Conservation (phyloP, 495 filamentous ascomycete species). For the Tuber brumale region DNA sequence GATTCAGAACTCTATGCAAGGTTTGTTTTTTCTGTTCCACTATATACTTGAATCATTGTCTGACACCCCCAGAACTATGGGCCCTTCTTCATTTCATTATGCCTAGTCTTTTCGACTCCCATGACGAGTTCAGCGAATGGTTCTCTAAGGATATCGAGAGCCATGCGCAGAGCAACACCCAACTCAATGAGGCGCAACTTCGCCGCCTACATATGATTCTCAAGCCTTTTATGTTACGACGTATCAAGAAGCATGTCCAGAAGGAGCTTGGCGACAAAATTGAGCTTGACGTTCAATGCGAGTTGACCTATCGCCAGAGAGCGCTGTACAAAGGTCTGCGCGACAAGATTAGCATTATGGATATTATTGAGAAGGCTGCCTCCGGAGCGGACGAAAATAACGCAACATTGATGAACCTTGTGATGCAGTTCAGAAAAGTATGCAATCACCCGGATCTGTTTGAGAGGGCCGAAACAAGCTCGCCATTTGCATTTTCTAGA, state of each 20-base stretch:
- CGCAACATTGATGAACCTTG: slow-evolving; percentile 94
- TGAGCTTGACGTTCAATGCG: slow-evolving; percentile 90
- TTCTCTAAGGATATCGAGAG: slow-evolving; percentile 99
- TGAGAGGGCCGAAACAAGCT: slow-evolving; percentile 84
- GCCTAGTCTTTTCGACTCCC: slow-evolving; percentile 95
- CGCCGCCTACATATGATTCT: slow-evolving; percentile 96
- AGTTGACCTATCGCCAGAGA: slow-evolving; percentile 95
- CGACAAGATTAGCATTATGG: slow-evolving; percentile 97
- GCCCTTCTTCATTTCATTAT: slow-evolving; percentile 98
- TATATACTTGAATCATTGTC: slow-evolving; percentile 2
- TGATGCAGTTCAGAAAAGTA: slow-evolving; percentile 99
- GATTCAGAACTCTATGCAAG: slow-evolving; percentile 99
- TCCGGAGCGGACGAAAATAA: slow-evolving; percentile 91
- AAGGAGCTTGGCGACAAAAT: slow-evolving; percentile 99
- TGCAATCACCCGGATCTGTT: slow-evolving; percentile 98
- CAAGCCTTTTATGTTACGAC: slow-evolving; percentile 98
- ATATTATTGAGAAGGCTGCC: slow-evolving; percentile 94
- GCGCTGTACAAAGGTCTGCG: slow-evolving; percentile 83
- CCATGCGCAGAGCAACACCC: slow-evolving; percentile 96
- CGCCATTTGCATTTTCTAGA: slow-evolving; percentile 70
- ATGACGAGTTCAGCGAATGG: slow-evolving; percentile 99
- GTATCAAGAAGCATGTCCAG: slow-evolving; percentile 98
- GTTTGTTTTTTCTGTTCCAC: slow-evolving; percentile 14
- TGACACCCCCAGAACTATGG: slow-evolving; percentile 65
- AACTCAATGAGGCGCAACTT: slow-evolving; percentile 95